Percentiles rank a stretch among this genome's conserved stretches.
Evolutionary conservation across 176 grass and related monocot species (phyloP).

Genomic region (Pontederia crassipes): DNA sequence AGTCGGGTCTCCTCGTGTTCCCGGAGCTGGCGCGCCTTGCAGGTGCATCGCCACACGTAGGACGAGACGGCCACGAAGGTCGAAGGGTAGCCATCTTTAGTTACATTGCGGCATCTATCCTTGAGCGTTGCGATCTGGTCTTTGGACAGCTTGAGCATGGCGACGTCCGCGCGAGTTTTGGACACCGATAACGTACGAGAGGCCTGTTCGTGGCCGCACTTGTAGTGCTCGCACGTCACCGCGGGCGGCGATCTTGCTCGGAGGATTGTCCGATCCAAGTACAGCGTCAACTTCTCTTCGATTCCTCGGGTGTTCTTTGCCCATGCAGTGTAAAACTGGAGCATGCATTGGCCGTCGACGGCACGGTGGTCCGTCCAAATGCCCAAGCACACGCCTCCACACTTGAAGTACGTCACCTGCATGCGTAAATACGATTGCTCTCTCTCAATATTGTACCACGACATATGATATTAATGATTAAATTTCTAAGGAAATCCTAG

Average conservation of each 20-base stretch:
- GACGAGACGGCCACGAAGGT: constrained; percentile 40
- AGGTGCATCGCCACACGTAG: constrained; percentile 43
- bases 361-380: constrained; percentile 53
- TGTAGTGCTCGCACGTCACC: constrained; percentile 29
- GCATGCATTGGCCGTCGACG: constrained; percentile 38
- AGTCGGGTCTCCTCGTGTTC: constrained; percentile 11
- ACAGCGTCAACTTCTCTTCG: not conserved
- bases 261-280: constrained; percentile 40
- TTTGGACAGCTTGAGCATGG: constrained; percentile 24
- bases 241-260: constrained; percentile 10
- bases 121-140: constrained; percentile 26
- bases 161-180: not conserved
- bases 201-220: constrained; percentile 10
- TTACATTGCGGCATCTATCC: constrained; percentile 7
- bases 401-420: constrained; percentile 37
- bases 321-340: constrained; percentile 50
- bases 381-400: constrained; percentile 45
- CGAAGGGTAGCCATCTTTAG: constrained; percentile 7
- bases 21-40: constrained; percentile 29
- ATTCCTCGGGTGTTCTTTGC: constrained; percentile 20
- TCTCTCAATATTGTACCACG: too few relatives aligned
- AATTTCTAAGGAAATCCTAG: too few relatives aligned
- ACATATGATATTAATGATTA: too few relatives aligned
- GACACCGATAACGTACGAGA: too few relatives aligned
- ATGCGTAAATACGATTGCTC: too few relatives aligned